Percentiles rank a stretch among this genome's conserved stretches.
Conservation (phyloP, 176 grass and related monocot genomes). For the Aegilops bicornis region DNA sequence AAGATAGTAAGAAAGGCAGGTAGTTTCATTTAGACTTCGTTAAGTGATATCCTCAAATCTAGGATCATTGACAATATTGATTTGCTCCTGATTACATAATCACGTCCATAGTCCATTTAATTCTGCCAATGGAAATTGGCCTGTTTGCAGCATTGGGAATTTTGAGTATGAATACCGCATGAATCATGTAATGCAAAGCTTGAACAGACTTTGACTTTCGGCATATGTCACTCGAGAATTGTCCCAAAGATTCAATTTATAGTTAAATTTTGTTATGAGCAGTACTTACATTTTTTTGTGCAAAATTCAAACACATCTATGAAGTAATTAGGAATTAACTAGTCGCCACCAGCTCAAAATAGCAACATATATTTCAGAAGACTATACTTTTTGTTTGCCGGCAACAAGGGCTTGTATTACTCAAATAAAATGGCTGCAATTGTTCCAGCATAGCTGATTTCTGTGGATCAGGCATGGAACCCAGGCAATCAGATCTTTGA, state of each 20-base stretch:
- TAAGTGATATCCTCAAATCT: not conserved
- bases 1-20: not conserved
- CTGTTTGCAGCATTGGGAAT: not conserved
- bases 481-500: not conserved
- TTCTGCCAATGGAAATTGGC: not conserved
- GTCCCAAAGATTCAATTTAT: not conserved
- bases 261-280: not conserved
- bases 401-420: not conserved
- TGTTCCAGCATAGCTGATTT: conserved; percentile 6
- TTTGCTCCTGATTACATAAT: not conserved
- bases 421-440: not conserved
- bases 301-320: not conserved
- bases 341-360: conserved; percentile 4
- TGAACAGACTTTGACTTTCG: not conserved
- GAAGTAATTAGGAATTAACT: not conserved
- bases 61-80: not conserved
- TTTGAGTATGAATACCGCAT: not conserved
- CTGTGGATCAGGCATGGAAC: conserved; percentile 3
- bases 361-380: not conserved
- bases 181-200: not conserved
- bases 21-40: conserved; percentile 8
- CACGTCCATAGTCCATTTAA: not conserved
- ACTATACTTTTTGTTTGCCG: not conserved
- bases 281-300: not conserved
- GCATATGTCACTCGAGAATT: not conserved